Conservation (phyloP, 768 basidiomycete species). For the Tulasnella sp. region DNA sequence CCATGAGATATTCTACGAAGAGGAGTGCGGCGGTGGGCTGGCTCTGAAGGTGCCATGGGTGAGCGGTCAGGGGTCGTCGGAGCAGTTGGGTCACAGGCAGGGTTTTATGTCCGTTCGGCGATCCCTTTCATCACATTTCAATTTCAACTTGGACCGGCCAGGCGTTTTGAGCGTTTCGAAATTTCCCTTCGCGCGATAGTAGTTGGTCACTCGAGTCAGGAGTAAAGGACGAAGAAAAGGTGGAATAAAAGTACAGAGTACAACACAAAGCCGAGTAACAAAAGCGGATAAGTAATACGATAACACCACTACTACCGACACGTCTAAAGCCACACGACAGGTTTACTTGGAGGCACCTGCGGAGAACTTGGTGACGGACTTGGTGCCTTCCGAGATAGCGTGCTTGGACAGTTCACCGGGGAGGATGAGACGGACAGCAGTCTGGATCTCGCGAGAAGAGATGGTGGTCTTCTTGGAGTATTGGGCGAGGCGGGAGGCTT, state of each 20-base stretch:
- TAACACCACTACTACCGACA: not conserved
- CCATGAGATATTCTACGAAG: constrained; percentile 89
- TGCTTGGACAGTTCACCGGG: constrained; percentile 96
- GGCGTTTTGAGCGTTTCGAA: not conserved
- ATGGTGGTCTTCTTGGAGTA: constrained; percentile 99
- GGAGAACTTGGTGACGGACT: constrained; percentile 48
- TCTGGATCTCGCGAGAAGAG: constrained; percentile 48
- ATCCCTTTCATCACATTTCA: not conserved
- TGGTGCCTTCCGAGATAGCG: constrained; percentile 92
- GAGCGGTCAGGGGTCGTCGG: not conserved
- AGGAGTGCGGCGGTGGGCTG: constrained; percentile 64
- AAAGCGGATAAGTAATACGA: constrained; percentile 14
- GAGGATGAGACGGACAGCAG: constrained; percentile 51
- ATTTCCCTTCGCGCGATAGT: not conserved
- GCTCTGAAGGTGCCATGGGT: constrained; percentile 30
- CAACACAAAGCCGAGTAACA: constrained; percentile 18
- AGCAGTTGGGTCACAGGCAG: not conserved
- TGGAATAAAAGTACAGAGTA: constrained; percentile 27
- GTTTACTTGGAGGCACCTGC: constrained; percentile 35
- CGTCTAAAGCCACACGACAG: not conserved
- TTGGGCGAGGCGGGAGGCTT: constrained; percentile 61
- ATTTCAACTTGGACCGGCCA: not conserved
- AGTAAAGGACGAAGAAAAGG: not conserved
- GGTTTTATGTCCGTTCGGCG: not conserved
- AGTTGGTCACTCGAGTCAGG: not conserved